phyloP scores from a whole-genome alignment of 2,329 filamentous ascomycete species.

The Microcera coccophila region DNA sequence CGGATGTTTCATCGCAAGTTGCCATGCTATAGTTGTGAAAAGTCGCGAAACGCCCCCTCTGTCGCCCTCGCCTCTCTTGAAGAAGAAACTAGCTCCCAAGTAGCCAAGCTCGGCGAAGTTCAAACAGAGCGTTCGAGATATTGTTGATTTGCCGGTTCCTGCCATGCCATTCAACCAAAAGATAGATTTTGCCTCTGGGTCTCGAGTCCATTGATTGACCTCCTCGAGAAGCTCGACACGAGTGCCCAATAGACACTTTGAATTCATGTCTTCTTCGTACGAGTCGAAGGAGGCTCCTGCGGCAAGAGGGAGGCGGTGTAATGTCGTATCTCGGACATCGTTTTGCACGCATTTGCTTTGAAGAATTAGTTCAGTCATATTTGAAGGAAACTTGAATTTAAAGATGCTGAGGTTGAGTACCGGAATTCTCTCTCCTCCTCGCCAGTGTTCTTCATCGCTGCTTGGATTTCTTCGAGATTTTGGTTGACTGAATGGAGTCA shows the following conservation, averaged over 20 bases:
- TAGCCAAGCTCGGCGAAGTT: neutral
- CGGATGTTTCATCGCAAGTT: conserved; percentile 30
- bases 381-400: no score
- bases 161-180: conserved; percentile 38
- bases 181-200: conserved; percentile 20
- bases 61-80: conserved; percentile 38
- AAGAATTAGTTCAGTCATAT: no score
- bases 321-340: no score
- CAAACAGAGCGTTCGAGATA: conserved; percentile 39
- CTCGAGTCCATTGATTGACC: conserved; percentile 29
- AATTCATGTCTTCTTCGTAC: conserved; percentile 27
- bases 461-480: no score
- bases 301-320: conserved; percentile 12
- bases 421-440: no score
- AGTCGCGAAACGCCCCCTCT: conserved; percentile 34
- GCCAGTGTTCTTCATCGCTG: no score
- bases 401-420: no score
- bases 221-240: conserved; percentile 28
- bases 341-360: no score
- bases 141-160: conserved; percentile 22
- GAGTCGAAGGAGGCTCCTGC: conserved; percentile 31
- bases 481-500: no score
- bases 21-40: conserved; percentile 38
- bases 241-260: conserved; percentile 29
- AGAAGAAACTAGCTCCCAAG: conserved; percentile 12